A percentile compares a stretch with the other conserved stretches of the same genome.
Evolutionary conservation across 2,329 filamentous ascomycete species (phyloP).

Genomic region (Neonectria hederae): DNA sequence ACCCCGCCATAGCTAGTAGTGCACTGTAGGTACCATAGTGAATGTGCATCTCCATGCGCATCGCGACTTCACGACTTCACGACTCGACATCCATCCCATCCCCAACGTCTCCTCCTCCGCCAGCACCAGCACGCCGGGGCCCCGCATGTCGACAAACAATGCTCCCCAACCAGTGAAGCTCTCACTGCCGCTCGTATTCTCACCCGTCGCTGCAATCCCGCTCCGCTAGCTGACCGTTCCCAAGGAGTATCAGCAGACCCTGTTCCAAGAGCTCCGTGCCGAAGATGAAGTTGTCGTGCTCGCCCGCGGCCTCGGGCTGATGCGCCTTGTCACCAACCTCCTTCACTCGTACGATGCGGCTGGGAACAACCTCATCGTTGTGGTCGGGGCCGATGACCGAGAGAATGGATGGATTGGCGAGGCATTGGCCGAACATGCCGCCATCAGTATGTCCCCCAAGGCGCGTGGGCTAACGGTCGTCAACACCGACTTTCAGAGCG

Average conservation of each 20-base stretch:
- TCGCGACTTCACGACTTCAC: conserved; percentile 30
- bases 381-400: conserved; percentile 89
- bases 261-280: conserved; percentile 88
- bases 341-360: conserved; percentile 97
- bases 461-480: conserved; percentile 89
- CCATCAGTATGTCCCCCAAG: conserved; percentile 82
- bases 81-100: conserved; percentile 13
- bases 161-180: conserved; percentile 78
- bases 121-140: conserved; percentile 31
- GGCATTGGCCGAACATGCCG: conserved; percentile 93
- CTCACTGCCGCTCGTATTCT: conserved; percentile 68
- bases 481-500: conserved; percentile 93
- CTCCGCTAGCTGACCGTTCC: conserved; percentile 25
- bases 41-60: conserved; percentile 21
- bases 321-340: conserved; percentile 93
- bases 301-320: conserved; percentile 88
- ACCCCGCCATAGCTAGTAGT: not conserved
- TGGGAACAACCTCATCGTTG: conserved; percentile 89
- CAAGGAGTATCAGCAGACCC: conserved; percentile 90
- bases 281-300: conserved; percentile 96
- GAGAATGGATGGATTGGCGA: conserved; percentile 99
- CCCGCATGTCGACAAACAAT: conserved; percentile 63
- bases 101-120: conserved; percentile 22
- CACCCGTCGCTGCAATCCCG: not conserved
- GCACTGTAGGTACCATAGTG: not conserved